Evolutionary conservation across 23 red algal genomes (phyloP), one percentile per base, ranked within the genome.

Genomic region (Gracilariopsis chorda): DNA sequence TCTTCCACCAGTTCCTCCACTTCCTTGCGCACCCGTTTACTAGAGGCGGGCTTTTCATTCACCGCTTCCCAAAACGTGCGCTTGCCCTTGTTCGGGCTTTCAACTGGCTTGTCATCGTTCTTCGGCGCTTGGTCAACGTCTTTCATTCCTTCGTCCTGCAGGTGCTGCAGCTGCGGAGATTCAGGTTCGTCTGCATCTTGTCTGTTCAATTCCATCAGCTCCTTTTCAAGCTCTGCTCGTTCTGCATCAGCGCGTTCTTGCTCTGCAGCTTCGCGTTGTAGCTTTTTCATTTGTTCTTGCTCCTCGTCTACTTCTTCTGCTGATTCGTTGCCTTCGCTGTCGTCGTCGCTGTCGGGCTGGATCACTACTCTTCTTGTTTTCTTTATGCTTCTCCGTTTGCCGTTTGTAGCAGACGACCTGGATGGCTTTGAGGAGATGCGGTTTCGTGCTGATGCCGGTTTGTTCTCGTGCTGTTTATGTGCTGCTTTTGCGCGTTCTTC

Each of bases 301-400:
- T 69, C 82, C 20, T 73, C 82, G 49, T 52, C 46, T 23, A 57
- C 61, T 24, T 70, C 82, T 35, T 87, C 82, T 14, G 69, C 82
- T 71, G 60, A 70, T 12, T 87, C 63, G 3, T 74, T 59, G 35
- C 40, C 48, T 35, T 80, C 52, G 16, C 32, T 39, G 30, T 80
- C 76, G n/a, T 55, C 49, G 49, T 55, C 49, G 40, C 52, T 59
- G 13, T 80, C 76, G 6, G 30, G 45, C 30, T 80, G 48, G 5
- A 53, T 45, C 2, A 80, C 35, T 41, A 80, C 55, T 27, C 20
- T 53, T 57, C 76, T 53, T 20, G 76, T 13, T 25, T 80, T 80
- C 52, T 80, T 80, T 27, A 1, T 45, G 10, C 12, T 43, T 48
- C 55, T 80, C 24, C 19, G 42, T 34, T 80, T 59, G 14, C 33